phyloP scores from a whole-genome alignment of 371 early-diverging fungal species.

The Mucor racemosus region DNA sequence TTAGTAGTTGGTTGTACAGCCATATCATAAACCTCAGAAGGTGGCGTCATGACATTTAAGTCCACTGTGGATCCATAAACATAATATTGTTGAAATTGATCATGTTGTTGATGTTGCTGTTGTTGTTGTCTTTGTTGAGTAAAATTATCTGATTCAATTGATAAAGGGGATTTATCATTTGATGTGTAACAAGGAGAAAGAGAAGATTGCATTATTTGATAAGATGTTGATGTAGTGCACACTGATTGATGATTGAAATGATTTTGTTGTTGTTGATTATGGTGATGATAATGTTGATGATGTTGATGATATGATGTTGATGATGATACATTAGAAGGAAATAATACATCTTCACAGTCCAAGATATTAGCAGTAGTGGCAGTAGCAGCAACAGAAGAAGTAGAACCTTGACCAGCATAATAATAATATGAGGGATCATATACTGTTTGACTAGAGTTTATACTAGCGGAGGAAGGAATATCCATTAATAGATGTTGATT shows the following conservation, averaged over 20 bases:
- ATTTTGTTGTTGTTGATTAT: neutral
- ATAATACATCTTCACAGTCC: conserved; percentile 8
- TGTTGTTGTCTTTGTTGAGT: neutral
- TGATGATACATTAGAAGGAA: neutral
- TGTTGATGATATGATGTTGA: neutral
- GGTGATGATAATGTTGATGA: neutral
- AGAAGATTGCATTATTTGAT: conserved; percentile 10
- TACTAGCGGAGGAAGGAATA: neutral
- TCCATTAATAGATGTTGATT: neutral
- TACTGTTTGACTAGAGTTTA: conserved; percentile 9
- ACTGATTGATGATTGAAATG: neutral
- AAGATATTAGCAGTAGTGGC: neutral
- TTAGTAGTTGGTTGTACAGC: neutral
- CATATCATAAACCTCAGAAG: neutral
- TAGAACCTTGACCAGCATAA: neutral
- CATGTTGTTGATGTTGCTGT: neutral
- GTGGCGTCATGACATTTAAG: neutral
- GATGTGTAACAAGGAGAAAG: neutral
- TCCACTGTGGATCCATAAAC: neutral
- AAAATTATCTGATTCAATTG: conserved; percentile 3
- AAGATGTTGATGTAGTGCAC: conserved; percentile 1
- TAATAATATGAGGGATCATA: neutral
- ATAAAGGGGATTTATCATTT: neutral
- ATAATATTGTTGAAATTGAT: neutral
- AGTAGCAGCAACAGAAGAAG: neutral